phyloP scores from a whole-genome alignment of 371 early-diverging fungal species.

The Haplosporangium sp. region DNA sequence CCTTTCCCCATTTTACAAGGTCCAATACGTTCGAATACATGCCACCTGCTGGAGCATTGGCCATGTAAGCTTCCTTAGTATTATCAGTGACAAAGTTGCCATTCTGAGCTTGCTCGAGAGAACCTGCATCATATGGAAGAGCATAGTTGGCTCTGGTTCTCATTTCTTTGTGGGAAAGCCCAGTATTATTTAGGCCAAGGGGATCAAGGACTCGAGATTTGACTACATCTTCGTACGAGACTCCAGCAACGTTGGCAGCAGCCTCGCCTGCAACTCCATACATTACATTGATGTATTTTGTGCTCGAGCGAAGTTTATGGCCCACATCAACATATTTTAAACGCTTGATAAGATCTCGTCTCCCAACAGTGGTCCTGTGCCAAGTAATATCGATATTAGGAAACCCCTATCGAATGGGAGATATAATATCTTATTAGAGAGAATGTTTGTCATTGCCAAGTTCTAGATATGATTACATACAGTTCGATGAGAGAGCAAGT shows the following conservation, averaged over 20 bases:
- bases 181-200: neutral
- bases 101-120: conserved; percentile 10
- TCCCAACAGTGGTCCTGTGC: neutral
- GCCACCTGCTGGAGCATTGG: conserved; percentile 22
- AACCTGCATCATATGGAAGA: neutral
- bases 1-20: neutral
- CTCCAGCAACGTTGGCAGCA: neutral
- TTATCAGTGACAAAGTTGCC: conserved; percentile 6
- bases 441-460: too few relatives aligned
- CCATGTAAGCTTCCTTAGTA: neutral
- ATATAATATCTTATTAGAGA: neutral
- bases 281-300: neutral
- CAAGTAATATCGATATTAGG: neutral
- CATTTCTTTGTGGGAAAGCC: conserved; percentile 3
- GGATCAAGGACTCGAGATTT: neutral
- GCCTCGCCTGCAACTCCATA: conserved; percentile 8
- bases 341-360: neutral
- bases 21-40: conserved; percentile 19
- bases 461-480: neutral
- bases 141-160: conserved; percentile 4
- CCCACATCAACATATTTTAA: neutral
- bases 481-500: conserved; percentile 34
- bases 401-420: neutral
- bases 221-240: neutral
- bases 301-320: neutral